Evolutionary conservation across 257 asterid genomes (phyloP), one percentile per base, ranked within the genome.

Genomic region (Plantago major): DNA sequence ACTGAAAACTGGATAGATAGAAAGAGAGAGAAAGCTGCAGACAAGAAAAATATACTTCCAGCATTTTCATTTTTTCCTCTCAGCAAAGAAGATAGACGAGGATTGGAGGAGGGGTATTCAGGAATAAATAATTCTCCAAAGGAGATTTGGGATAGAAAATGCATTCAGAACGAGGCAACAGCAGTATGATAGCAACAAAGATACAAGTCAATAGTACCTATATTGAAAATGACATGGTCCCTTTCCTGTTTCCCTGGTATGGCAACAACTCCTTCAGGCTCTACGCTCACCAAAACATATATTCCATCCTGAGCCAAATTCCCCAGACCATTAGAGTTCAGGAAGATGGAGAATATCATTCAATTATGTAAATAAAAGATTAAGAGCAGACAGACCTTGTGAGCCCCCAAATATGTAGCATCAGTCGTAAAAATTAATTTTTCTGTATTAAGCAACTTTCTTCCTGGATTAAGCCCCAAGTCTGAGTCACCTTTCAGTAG

Each of bases 391-490:
- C 58, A 50, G 50, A 87, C 95, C 91, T 78, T 76, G 62, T 67
- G 73, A 65, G 22, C 53, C 28, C 46, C 60, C 38, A 76, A 63
- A 55, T 70, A 70, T 55, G 60, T 37, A 38, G 53, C 72, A 43
- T 80, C 81, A 6, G 87, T 76, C 69, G 74, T 77, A 81, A 90
- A 90, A 62, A 88, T 84, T 65, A 90, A 49, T 76, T 90, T 90
- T 68, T 85, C 98, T 3, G 98, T 90, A 59, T 90, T 88, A 37
- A 90, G 85, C 81, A 88, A 76, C 76, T 90, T 90, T 70, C 96
- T 80, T 67, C 83, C 89, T 22, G 11, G 70, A 69, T 74, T 77
- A 40, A 67, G 53, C 69, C 74, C 74, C 76, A 77, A 7, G 49
- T 75, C 84, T 9, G 83, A 76, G 67, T 57, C 55, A 52, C 72